Base-by-base conservation (phyloP, 2,329 filamentous ascomycete genomes). In the Pyrenochaeta sp. region DNA sequence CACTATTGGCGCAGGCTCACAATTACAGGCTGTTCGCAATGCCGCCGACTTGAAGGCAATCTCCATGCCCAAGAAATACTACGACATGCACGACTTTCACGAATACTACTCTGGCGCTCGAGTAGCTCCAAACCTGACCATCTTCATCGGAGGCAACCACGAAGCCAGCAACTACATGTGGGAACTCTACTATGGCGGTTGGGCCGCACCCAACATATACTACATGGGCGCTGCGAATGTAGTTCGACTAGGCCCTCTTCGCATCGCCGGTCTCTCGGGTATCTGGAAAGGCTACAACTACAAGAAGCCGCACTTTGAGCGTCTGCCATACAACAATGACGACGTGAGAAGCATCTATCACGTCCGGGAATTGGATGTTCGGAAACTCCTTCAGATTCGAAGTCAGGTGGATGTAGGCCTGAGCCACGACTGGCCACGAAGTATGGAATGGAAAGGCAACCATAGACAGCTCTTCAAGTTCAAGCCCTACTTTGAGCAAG, bases 181-280 rank as follows among this genome's bases (percentile, higher is more conserved):
- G 78, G 94, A 99, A 73, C 81, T 99, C 0, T 96, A 90, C 75
- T 96, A 97, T 67, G 94, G 94, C 37, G 94, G 94, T 36, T 99
- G 94, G 94, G 94, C 90, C 5, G 93, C 93, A 6, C 91, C 90
- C 7, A 96, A 94, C 58, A 97, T 99, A 53, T 99, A 96, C 77
- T 99, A 96, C 73, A 81, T 97, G 69, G 94, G 94, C 35, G 90
- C 91, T 22, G 90, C 94, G 47, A 96, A 96, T 65, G 86, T 99
- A 7, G 69, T 99, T 27, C 86, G 87, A 13, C 77, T 95, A 21
- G 93, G 93, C 0, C 87, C 89, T 1, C 74, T 99, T 35, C 85
- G 94, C 15, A 96, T 99, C 50, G 89, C 90, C 23, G 93, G 88
- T 4, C 77, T 97, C 68, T 94, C 90, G 39, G 94, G 94, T 5